Conservation (phyloP, 345 rosid genomes). For the Euphorbia lathyris region DNA sequence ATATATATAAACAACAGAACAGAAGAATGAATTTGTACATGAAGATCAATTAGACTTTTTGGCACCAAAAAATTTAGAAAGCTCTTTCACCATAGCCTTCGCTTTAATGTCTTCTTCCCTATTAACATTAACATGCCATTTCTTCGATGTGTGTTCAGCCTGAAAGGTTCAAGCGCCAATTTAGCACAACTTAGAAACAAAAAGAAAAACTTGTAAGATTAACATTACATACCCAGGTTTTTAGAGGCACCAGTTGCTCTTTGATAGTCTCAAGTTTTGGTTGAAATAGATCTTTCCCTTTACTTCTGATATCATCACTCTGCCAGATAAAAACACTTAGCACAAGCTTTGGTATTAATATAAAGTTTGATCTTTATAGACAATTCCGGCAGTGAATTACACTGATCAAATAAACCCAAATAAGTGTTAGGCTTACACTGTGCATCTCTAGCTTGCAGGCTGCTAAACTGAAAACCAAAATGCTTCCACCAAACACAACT, state of each 20-base stretch:
- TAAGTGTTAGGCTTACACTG: conserved; percentile 38
- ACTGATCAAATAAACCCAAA: background rate
- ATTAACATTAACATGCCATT: conserved; percentile 60
- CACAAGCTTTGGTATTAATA: background rate
- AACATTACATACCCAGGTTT: conserved; percentile 59
- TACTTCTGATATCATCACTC: conserved; percentile 58
- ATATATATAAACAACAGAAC: background rate
- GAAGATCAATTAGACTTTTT: conserved; percentile 34
- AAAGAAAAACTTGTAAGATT: conserved; percentile 3
- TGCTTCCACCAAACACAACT: conserved; percentile 71
- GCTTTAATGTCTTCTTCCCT: conserved; percentile 47
- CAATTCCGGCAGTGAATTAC: too few species aligned
- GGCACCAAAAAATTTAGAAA: conserved; percentile 56
- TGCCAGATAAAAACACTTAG: conserved; percentile 14
- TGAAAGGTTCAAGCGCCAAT: conserved; percentile 25
- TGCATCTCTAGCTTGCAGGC: conserved; percentile 62
- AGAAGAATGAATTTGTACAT: background rate
- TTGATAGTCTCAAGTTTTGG: conserved; percentile 55
- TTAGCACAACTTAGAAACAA: conserved; percentile 4
- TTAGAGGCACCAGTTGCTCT: conserved; percentile 58
- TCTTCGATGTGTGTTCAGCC: conserved; percentile 60
- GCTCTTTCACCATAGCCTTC: conserved; percentile 68
- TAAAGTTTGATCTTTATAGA: too few species aligned
- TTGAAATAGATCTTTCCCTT: conserved; percentile 58
- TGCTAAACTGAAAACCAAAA: conserved; percentile 51